Base-by-base conservation (phyloP, 192 early-diverging fungal genomes). In the Backusella tarrabulga region DNA sequence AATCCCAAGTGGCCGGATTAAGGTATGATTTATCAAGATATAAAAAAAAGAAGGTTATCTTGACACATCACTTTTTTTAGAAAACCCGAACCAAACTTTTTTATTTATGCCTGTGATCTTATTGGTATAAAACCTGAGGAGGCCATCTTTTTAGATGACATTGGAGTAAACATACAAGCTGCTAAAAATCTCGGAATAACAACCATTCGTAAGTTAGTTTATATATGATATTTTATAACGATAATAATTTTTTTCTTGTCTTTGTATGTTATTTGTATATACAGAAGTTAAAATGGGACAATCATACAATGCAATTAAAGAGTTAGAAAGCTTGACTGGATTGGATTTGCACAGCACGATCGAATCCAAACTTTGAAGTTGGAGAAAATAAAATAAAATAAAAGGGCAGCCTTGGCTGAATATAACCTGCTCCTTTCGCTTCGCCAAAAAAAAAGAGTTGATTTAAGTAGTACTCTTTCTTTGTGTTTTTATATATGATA, bases 1-100 rank as follows among this genome's bases (percentile, higher is more conserved):
- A 95, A 78, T 95, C 93, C n/a, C 82, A 87, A 7, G 76, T 91
- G 2, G 86, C 94, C 21, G 95, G 95, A 7, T 80, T 95, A 73
- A 80, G 88, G 84, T 83, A 77, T 15, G 1, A 54, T 29, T 29
- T 29, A 29, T 26, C 8, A 9, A 29, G 56, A 63, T 63, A 63
- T 32, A 26, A 26, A 23, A 26, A 23, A 26, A 19, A n/a, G 1
- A 21, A 60, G 6, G 8, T 36, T 19, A 34, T 26, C 2, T 40
- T 56, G 54, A 54, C 44, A 60, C 32, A 41, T 60, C 21, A 71
- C 29, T 6, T 12, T 73, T 32, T 60, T 23, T 26, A 86, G 94
- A 63, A 97, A 97, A 81, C 96, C 96, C 0, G 95, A 97, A 74
- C 91, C 90, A 4, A 83, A 79, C n/a, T 87, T 96, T 60, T 97